phyloP scores from a whole-genome alignment of 495 filamentous ascomycete genomes.

The Filosporella fistucella region DNA sequence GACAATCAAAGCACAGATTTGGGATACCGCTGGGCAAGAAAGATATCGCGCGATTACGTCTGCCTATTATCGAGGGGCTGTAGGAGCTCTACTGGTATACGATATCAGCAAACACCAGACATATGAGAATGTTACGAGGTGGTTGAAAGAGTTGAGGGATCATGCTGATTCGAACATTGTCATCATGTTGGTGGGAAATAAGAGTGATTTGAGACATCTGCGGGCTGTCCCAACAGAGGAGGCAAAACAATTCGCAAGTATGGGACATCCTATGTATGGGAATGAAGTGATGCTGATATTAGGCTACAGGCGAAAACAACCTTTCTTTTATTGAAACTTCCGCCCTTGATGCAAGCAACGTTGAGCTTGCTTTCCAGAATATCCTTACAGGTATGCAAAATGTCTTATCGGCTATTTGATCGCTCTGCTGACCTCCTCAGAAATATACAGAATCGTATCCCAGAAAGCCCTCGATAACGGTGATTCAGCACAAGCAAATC shows the following conservation, averaged over 20 bases:
- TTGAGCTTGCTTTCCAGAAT: slow-evolving; percentile 99
- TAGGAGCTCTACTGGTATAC: slow-evolving; percentile 96
- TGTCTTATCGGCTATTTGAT: neutral
- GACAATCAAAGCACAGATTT: slow-evolving; percentile 99
- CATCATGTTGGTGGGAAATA: slow-evolving; percentile 99
- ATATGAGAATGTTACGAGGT: slow-evolving; percentile 97
- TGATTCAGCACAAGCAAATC: slow-evolving; percentile 68
- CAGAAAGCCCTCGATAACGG: slow-evolving; percentile 88
- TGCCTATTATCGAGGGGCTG: slow-evolving; percentile 96
- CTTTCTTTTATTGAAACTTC: slow-evolving; percentile 99
- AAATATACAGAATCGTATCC: slow-evolving; percentile 99
- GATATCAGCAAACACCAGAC: slow-evolving; percentile 99
- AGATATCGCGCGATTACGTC: slow-evolving; percentile 98
- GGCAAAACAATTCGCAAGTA: slow-evolving; percentile 97
- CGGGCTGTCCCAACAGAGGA: slow-evolving; percentile 97
- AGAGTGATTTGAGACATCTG: slow-evolving; percentile 99
- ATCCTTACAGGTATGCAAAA: slow-evolving; percentile 83
- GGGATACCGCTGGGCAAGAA: slow-evolving; percentile 99
- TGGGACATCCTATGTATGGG: slow-evolving; percentile 26
- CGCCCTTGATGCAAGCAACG: slow-evolving; percentile 96
- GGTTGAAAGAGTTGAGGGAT: slow-evolving; percentile 97
- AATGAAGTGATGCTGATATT: slow-evolving; percentile 23
- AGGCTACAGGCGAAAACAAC: slow-evolving; percentile 75
- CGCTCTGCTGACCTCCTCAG: slow-evolving; percentile 37
- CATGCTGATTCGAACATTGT: slow-evolving; percentile 99